These are phyloP conservation scores for Ceratocystis lukuohia DNA, from an alignment of 2,329 filamentous ascomycete genomes.

Conservation along the genomic window DNA sequence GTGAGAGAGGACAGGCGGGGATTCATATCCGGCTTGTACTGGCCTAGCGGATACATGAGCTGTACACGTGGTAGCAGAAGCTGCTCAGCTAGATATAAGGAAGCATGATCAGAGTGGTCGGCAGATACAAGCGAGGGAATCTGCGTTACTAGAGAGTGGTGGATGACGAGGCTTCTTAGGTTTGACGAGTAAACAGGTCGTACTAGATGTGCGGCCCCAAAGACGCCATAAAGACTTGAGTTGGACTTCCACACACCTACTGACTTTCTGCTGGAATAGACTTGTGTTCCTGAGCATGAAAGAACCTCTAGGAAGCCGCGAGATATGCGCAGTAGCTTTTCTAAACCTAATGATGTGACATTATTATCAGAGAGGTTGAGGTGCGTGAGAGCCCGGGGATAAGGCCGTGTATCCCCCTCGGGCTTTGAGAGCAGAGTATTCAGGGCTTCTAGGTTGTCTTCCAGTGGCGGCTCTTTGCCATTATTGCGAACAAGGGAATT, in stretches of 20 bases:
- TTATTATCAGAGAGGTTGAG: constrained; percentile 39
- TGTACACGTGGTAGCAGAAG: constrained; percentile 32
- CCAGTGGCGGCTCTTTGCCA: constrained; percentile 25
- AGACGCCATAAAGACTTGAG: constrained; percentile 31
- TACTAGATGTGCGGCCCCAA: constrained; percentile 36
- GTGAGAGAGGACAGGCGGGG: constrained; percentile 40
- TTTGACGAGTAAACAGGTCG: constrained; percentile 41
- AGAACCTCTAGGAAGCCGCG: constrained; percentile 39
- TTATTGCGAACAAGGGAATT: constrained; percentile 21
- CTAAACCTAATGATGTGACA: constrained; percentile 33
- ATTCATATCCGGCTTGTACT: constrained; percentile 43
- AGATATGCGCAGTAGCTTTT: constrained; percentile 31
- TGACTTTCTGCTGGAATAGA: constrained; percentile 6
- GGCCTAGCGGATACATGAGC: constrained; percentile 33
- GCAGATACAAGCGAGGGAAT: constrained; percentile 34
- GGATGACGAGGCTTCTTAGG: constrained; percentile 39
- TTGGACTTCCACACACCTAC: constrained; percentile 26
- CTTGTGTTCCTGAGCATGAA: constrained; percentile 20
- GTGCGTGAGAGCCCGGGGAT: constrained; percentile 34
- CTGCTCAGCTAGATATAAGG: constrained; percentile 34
- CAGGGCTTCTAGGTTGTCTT: constrained; percentile 26
- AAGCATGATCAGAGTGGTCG: constrained; percentile 27
- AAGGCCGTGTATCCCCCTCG: constrained; percentile 16
- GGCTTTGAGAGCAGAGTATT: constrained; percentile 23
- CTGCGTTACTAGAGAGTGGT: constrained; percentile 47